phyloP scores from a whole-genome alignment of 2,329 filamentous ascomycete genomes.

The Paecilomyces niveus region DNA sequence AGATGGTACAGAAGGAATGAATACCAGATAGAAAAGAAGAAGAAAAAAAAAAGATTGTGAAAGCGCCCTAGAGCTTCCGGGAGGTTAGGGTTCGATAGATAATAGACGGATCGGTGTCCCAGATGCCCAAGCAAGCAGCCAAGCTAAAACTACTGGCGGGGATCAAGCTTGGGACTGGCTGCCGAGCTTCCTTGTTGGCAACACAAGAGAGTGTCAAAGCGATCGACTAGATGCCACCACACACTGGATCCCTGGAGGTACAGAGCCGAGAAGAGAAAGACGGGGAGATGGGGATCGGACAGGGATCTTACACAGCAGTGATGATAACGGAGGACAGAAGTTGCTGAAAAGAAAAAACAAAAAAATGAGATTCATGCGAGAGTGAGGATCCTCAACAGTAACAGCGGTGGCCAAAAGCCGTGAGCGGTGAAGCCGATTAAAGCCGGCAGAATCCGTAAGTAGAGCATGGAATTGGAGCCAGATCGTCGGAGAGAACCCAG shows the following conservation, averaged over 20 bases:
- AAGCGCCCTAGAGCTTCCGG: neutral
- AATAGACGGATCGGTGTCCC: neutral
- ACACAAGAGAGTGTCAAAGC: slow-evolving; percentile 2
- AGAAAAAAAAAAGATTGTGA: neutral
- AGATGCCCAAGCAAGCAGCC: neutral
- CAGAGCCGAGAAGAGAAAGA: neutral
- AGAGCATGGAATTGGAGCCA: neutral
- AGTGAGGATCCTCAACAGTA: neutral
- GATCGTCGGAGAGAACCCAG: neutral
- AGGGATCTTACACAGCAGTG: neutral
- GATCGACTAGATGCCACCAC: neutral
- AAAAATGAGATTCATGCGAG: neutral
- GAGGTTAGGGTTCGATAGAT: neutral
- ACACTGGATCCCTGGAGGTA: neutral
- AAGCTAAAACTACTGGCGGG: neutral
- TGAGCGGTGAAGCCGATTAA: neutral
- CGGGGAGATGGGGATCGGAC: slow-evolving; percentile 4
- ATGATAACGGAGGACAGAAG: neutral
- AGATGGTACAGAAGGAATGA: neutral
- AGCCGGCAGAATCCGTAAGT: neutral
- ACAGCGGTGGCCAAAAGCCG: neutral
- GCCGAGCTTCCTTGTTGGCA: neutral
- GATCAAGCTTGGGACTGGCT: neutral
- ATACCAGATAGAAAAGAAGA: neutral
- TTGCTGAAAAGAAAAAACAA: neutral